These are phyloP conservation scores for Suillus spraguei DNA, from an alignment of 768 basidiomycete species.

Conservation along the genomic window DNA sequence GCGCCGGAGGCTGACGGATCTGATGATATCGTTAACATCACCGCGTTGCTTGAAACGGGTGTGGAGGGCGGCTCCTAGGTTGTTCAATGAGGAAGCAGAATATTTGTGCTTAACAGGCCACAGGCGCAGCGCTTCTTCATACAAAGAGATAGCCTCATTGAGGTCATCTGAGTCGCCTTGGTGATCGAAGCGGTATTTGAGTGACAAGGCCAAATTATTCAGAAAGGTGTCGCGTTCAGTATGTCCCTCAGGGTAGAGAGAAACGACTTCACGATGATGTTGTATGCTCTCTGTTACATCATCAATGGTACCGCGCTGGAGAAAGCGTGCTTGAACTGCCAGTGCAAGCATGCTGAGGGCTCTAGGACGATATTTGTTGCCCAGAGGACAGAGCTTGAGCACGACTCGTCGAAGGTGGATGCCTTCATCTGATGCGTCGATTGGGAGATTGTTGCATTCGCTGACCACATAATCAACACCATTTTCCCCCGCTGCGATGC, in stretches of 20 bases:
- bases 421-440: background rate
- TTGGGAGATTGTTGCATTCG: background rate
- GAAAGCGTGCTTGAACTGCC: background rate
- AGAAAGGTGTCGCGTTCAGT: background rate
- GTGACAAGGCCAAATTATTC: background rate
- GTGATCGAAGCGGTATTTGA: background rate
- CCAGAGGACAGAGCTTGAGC: background rate
- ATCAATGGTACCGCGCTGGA: background rate
- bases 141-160: background rate
- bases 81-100: constrained; percentile 13
- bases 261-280: background rate
- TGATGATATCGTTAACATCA: background rate
- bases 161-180: background rate
- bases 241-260: background rate
- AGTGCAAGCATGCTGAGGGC: background rate
- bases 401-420: background rate
- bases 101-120: background rate
- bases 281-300: background rate
- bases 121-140: background rate
- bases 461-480: background rate
- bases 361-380: background rate
- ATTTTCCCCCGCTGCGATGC: background rate
- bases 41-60: background rate
- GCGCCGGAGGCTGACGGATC: too few relatives aligned
- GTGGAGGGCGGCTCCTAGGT: constrained; percentile 7